Conservation (phyloP, 2,329 filamentous ascomycete species). For the Lomentospora prolificans region DNA sequence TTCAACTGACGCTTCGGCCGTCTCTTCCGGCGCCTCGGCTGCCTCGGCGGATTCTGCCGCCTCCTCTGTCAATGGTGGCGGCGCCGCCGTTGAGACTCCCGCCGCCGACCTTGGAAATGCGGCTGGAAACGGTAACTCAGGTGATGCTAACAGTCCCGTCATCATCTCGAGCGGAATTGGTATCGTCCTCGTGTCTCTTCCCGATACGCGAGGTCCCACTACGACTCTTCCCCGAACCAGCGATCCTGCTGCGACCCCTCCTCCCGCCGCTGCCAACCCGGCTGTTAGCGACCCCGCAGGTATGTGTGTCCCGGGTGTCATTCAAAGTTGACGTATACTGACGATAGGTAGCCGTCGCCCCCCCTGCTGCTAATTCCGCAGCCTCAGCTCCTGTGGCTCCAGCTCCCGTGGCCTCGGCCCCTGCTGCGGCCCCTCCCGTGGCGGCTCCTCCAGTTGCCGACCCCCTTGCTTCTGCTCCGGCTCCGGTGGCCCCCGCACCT, state of each 20-base stretch:
- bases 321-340: too few species aligned
- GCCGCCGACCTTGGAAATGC: background rate
- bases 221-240: constrained; percentile 2
- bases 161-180: constrained; percentile 5
- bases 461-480: constrained; percentile 6
- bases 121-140: background rate
- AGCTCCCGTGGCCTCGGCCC: background rate
- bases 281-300: background rate
- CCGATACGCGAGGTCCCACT: constrained; percentile 5
- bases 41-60: background rate
- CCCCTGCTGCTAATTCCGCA: background rate
- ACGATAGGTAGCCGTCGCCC: too few species aligned
- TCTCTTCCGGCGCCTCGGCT: background rate
- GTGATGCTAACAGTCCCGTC: background rate
- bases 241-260: background rate
- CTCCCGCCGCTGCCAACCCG: background rate
- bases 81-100: constrained; percentile 3
- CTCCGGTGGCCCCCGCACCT: constrained; percentile 1
- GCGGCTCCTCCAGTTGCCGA: constrained; percentile 11
- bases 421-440: background rate
- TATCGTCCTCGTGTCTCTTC: constrained; percentile 7
- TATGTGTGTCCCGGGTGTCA: background rate
- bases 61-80: background rate
- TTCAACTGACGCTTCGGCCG: background rate
- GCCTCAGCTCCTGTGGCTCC: constrained; percentile 7